Evolutionary conservation across 2,329 filamentous ascomycete genomes (phyloP).

Genomic region (Elsinoe fawcettii): DNA sequence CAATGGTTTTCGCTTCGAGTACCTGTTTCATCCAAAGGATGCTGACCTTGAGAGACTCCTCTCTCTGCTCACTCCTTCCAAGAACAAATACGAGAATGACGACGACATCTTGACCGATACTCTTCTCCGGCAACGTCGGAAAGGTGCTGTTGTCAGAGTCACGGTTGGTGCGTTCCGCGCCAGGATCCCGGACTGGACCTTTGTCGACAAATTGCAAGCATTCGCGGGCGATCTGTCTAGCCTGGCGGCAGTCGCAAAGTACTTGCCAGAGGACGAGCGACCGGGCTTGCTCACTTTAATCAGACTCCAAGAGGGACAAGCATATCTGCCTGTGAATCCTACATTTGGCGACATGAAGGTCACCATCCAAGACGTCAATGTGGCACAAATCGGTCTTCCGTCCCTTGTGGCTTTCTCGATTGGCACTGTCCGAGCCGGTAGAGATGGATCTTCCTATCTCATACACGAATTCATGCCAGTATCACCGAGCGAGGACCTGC

Average conservation of each 20-base stretch:
- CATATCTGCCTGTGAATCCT: slow-evolving; percentile 56
- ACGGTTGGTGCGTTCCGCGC: slow-evolving; percentile 58
- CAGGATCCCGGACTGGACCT: slow-evolving; percentile 54
- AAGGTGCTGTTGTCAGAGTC: slow-evolving; percentile 72
- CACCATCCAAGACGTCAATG: slow-evolving; percentile 55
- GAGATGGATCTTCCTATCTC: slow-evolving; percentile 64
- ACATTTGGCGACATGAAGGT: slow-evolving; percentile 58
- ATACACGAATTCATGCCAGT: slow-evolving; percentile 53
- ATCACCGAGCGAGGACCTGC: slow-evolving; percentile 37
- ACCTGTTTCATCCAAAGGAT: slow-evolving; percentile 64
- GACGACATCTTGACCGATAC: slow-evolving; percentile 95
- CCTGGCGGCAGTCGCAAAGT: slow-evolving; percentile 82
- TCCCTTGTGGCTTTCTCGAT: slow-evolving; percentile 73
- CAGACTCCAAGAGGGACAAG: slow-evolving; percentile 55
- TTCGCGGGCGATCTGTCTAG: slow-evolving; percentile 73
- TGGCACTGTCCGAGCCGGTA: slow-evolving; percentile 51
- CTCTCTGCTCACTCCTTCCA: slow-evolving; percentile 82
- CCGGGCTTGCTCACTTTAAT: slow-evolving; percentile 75
- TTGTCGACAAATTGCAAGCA: slow-evolving; percentile 59
- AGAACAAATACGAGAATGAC: slow-evolving; percentile 78
- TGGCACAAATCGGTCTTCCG: slow-evolving; percentile 77
- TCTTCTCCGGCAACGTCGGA: slow-evolving; percentile 72
- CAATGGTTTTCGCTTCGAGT: slow-evolving; percentile 62
- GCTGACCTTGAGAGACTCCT: slow-evolving; percentile 74
- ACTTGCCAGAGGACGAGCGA: slow-evolving; percentile 88